Percentiles rank a stretch among this genome's conserved stretches.
Evolutionary conservation across 805 yeast species (phyloP).

Genomic region (Lipomyces spencermartinsiae): DNA sequence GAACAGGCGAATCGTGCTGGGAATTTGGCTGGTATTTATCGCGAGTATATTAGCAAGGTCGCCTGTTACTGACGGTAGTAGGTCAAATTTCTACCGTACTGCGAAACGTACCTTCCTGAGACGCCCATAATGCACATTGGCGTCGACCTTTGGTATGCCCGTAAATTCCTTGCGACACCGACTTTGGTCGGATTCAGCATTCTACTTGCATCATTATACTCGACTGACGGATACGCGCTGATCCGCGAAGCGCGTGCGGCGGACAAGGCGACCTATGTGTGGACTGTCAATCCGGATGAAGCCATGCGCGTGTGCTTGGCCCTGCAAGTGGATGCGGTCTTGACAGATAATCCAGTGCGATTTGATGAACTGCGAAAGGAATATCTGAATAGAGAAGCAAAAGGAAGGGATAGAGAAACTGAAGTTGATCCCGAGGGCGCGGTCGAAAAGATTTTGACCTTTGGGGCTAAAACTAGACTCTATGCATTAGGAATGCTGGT

Average conservation of each 20-base stretch:
- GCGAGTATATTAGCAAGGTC: slow-evolving; percentile 33
- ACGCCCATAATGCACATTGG: slow-evolving; percentile 45
- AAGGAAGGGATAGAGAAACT: not conserved
- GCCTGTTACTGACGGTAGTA: slow-evolving; percentile 4
- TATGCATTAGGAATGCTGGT: slow-evolving; percentile 12
- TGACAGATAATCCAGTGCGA: slow-evolving; percentile 51
- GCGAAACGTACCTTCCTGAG: slow-evolving; percentile 47
- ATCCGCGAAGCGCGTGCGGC: slow-evolving; percentile 57
- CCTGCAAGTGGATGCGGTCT: slow-evolving; percentile 49
- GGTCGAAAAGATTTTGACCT: not conserved
- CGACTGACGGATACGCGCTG: slow-evolving; percentile 41
- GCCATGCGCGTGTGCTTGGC: slow-evolving; percentile 50
- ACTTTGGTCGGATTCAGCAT: slow-evolving; percentile 28
- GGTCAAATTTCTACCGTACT: slow-evolving; percentile 24
- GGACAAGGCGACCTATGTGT: slow-evolving; percentile 54
- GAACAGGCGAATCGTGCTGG: slow-evolving; percentile 56
- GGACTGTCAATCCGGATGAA: slow-evolving; percentile 58
- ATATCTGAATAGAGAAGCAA: not conserved
- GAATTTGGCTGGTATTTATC: slow-evolving; percentile 60
- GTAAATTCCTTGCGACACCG: slow-evolving; percentile 22
- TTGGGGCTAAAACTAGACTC: slow-evolving; percentile 1
- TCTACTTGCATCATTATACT: slow-evolving; percentile 42
- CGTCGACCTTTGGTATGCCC: slow-evolving; percentile 26
- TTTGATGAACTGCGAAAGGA: slow-evolving; percentile 8
- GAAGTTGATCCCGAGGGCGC: not conserved